A percentile compares a stretch with the other conserved stretches of the same genome.
phyloP scores from a whole-genome alignment of 306 rosid genomes.

The Prunus persica region DNA sequence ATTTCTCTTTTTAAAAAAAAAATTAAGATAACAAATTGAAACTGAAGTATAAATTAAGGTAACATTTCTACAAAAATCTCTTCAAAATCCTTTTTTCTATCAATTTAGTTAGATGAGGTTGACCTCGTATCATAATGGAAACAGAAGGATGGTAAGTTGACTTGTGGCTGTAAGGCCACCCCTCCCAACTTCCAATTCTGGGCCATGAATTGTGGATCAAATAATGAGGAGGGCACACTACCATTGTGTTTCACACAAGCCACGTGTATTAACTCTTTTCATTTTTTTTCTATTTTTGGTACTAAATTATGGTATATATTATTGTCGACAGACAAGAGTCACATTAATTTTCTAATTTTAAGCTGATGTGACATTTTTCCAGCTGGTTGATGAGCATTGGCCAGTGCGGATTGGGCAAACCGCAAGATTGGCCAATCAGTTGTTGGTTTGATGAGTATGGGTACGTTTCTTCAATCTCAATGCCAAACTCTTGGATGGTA shows the following conservation, averaged over 20 bases:
- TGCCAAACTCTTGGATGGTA: neutral
- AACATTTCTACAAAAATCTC: too few relatives aligned
- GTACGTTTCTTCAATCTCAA: neutral
- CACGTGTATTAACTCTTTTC: neutral
- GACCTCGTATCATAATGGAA: neutral
- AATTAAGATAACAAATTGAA: too few relatives aligned
- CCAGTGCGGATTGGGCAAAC: neutral
- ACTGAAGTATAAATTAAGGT: rapidly evolving
- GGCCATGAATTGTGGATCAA: neutral
- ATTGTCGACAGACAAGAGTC: neutral
- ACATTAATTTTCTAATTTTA: neutral
- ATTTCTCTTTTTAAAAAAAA: too few relatives aligned
- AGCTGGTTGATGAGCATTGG: neutral
- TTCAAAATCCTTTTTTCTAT: too few relatives aligned
- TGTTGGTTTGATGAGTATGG: too few relatives aligned
- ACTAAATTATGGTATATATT: neutral
- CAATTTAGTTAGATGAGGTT: too few relatives aligned
- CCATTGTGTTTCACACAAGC: neutral
- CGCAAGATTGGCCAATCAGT: neutral
- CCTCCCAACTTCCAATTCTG: neutral
- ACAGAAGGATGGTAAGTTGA: neutral
- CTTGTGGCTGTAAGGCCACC: neutral
- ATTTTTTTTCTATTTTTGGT: too few relatives aligned
- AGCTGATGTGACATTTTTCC: neutral
- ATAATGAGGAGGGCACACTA: neutral